Percentiles rank a stretch among this genome's conserved stretches.
These are phyloP conservation scores for Corylus americana DNA, from an alignment of 306 rosid genomes.

Conservation along the genomic window DNA sequence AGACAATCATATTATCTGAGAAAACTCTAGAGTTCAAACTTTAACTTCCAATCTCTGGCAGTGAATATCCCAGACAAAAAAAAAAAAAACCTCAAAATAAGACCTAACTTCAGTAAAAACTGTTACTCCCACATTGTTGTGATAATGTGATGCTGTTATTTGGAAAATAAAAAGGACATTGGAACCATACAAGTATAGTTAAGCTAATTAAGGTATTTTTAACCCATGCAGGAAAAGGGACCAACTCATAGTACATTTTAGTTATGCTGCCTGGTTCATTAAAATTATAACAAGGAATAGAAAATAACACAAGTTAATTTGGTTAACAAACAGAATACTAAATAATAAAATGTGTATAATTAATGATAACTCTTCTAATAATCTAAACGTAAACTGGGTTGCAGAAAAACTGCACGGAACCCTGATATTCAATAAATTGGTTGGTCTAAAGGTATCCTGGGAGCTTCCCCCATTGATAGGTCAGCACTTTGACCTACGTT, in stretches of 20 bases:
- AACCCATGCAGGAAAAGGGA: neutral
- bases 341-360: too few relatives aligned
- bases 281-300: neutral
- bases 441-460: neutral
- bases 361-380: too few relatives aligned
- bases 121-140: neutral
- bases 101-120: neutral
- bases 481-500: neutral
- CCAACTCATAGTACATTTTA: neutral
- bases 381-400: neutral
- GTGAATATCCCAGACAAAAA: slow-evolving; percentile 5
- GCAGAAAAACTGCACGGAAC: neutral
- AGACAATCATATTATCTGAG: slow-evolving; percentile 10
- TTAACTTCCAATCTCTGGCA: slow-evolving; percentile 3
- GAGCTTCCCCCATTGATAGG: neutral
- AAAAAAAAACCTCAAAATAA: neutral
- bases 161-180: neutral
- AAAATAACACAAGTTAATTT: neutral
- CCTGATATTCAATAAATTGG: neutral
- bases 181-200: neutral
- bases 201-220: neutral
- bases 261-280: neutral
- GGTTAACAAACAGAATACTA: neutral
- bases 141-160: neutral
- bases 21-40: slow-evolving; percentile 10